Conservation (phyloP, 2,329 filamentous ascomycete species). For the Neofusicoccum parvum region DNA sequence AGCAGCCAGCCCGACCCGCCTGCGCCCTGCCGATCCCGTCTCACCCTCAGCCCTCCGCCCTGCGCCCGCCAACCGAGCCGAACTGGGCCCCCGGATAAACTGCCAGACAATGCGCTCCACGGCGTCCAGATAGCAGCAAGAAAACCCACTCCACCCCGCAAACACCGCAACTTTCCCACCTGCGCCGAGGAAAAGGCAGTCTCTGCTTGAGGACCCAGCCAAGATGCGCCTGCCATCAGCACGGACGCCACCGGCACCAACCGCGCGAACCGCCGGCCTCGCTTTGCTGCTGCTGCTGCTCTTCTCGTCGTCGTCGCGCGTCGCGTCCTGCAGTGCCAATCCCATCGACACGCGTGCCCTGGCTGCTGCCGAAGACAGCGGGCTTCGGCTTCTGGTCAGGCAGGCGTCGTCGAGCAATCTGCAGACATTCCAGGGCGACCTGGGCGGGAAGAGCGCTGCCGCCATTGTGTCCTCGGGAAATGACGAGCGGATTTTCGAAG, state of each 20-base stretch:
- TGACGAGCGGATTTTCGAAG: neutral
- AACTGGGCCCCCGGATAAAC: neutral
- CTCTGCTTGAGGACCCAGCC: no score
- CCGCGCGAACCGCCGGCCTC: neutral
- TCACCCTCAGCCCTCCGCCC: neutral
- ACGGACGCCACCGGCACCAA: neutral
- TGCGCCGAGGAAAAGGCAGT: neutral
- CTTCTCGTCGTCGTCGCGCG: neutral
- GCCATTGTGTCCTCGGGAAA: conserved; percentile 49
- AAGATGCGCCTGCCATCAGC: neutral
- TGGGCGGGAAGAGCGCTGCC: conserved; percentile 55
- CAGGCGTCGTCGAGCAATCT: neutral
- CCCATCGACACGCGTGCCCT: neutral
- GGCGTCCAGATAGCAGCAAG: neutral
- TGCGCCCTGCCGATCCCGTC: conserved; percentile 11
- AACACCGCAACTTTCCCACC: neutral
- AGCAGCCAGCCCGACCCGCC: neutral
- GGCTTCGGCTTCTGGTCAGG: neutral
- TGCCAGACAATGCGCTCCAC: neutral
- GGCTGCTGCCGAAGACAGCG: neutral
- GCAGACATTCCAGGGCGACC: conserved; percentile 40
- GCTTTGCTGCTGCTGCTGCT: conserved; percentile 1
- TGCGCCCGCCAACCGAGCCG: conserved; percentile 2
- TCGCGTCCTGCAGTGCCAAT: neutral
- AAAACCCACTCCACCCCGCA: neutral